Conservation (phyloP, 2,329 filamentous ascomycete genomes). For the Aspergillus pseudotamarii region DNA sequence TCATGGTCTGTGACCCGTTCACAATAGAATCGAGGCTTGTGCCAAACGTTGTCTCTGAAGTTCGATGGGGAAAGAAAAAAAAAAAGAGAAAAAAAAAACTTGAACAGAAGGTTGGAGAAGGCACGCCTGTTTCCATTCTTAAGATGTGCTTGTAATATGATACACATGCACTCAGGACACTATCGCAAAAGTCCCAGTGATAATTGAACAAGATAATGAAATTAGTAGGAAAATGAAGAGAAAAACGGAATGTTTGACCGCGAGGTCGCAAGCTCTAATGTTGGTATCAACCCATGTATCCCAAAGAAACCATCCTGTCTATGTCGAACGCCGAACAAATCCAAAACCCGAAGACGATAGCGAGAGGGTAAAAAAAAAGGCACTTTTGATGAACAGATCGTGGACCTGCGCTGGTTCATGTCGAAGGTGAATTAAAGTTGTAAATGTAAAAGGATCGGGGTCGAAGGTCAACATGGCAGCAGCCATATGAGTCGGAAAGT, state of each 20-base stretch:
- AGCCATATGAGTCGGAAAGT: slow-evolving; percentile 22
- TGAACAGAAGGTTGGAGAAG: slow-evolving; percentile 7
- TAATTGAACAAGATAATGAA: slow-evolving; percentile 19
- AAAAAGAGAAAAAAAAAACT: not conserved
- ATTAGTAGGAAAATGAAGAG: slow-evolving; percentile 22
- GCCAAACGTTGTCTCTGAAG: slow-evolving; percentile 8
- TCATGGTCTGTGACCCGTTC: slow-evolving; percentile 12
- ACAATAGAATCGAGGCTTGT: slow-evolving; percentile 12
- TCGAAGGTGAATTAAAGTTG: slow-evolving; percentile 19
- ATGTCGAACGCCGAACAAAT: slow-evolving; percentile 40
- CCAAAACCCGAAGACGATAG: slow-evolving; percentile 20
- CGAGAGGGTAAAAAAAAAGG: slow-evolving; percentile 22
- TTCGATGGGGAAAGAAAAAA: no score
- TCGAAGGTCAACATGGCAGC: slow-evolving; percentile 31
- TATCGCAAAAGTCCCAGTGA: slow-evolving; percentile 24
- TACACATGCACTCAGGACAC: slow-evolving; percentile 15
- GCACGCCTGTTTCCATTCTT: slow-evolving; percentile 20
- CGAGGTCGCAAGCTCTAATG: slow-evolving; percentile 43
- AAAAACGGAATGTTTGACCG: slow-evolving; percentile 32
- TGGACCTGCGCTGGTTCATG: slow-evolving; percentile 22
- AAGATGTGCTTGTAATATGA: slow-evolving; percentile 15
- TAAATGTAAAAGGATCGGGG: slow-evolving; percentile 18
- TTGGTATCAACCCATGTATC: slow-evolving; percentile 45
- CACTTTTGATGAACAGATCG: slow-evolving; percentile 29
- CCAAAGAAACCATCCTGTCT: slow-evolving; percentile 39